Conservation (phyloP, 1,284 basidiomycete species). For the Cerioporus squamosus region DNA sequence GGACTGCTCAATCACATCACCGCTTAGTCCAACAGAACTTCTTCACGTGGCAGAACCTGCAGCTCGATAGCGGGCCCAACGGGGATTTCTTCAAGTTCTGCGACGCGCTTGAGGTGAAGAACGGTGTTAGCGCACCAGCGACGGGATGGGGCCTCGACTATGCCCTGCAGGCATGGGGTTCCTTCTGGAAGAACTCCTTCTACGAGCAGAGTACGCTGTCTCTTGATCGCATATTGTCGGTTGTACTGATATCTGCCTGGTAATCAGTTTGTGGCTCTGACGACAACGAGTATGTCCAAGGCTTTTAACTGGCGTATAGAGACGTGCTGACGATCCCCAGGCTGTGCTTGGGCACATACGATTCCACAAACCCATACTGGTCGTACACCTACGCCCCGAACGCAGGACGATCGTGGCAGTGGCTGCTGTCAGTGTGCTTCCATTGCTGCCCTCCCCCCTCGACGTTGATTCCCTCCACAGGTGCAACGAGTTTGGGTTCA, state of each 20-base stretch:
- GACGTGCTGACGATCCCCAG: slow-evolving; percentile 32
- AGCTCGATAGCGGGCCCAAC: slow-evolving; percentile 44
- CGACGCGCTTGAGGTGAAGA: slow-evolving; percentile 72
- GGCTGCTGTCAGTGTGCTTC: slow-evolving; percentile 51
- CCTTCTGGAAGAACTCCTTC: slow-evolving; percentile 54
- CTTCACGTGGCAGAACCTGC: slow-evolving; percentile 60
- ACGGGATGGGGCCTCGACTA: slow-evolving; percentile 67
- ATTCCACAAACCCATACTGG: slow-evolving; percentile 48
- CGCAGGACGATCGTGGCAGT: slow-evolving; percentile 54
- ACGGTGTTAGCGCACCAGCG: slow-evolving; percentile 55
- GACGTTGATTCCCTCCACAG: slow-evolving; percentile 33
- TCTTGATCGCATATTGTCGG: neutral
- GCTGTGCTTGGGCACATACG: slow-evolving; percentile 61
- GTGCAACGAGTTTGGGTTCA: slow-evolving; percentile 67
- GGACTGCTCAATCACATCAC: neutral
- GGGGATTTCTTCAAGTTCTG: slow-evolving; percentile 65
- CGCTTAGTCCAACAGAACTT: slow-evolving; percentile 53
- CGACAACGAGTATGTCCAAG: slow-evolving; percentile 42
- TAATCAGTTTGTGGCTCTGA: slow-evolving; percentile 44
- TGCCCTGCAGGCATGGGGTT: slow-evolving; percentile 63
- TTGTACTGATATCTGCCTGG: neutral
- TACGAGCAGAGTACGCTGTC: slow-evolving; percentile 40
- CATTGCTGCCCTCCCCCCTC: neutral
- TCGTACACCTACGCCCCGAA: slow-evolving; percentile 56
- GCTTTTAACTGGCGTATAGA: no score